phyloP scores from a whole-genome alignment of 257 asterid genomes.

The Asclepias syriaca region DNA sequence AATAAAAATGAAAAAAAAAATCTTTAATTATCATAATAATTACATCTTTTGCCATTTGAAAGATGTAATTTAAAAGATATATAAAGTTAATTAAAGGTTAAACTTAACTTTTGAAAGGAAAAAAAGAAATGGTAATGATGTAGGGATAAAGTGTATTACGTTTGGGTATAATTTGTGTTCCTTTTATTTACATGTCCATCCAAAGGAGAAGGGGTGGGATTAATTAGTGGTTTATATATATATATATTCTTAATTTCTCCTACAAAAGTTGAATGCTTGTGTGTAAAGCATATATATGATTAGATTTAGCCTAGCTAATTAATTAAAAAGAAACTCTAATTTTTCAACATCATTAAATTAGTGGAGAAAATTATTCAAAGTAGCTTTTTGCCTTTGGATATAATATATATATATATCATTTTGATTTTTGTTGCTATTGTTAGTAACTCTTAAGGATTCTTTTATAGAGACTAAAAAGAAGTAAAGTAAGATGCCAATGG shows the following conservation, averaged over 20 bases:
- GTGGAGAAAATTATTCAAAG: slow-evolving; percentile 31
- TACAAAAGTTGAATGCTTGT: slow-evolving; percentile 43
- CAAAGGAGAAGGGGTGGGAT: slow-evolving; percentile 20
- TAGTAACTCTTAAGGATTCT: slow-evolving; percentile 26
- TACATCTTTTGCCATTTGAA: no score
- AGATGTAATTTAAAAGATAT: neutral
- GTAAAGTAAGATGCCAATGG: slow-evolving; percentile 21
- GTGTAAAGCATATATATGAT: slow-evolving; percentile 38
- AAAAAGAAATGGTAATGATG: slow-evolving; percentile 12
- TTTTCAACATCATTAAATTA: slow-evolving; percentile 25
- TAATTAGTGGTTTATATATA: neutral
- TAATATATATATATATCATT: slow-evolving; percentile 2
- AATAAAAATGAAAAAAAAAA: no score
- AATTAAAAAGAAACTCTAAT: slow-evolving; percentile 13
- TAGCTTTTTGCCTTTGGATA: slow-evolving; percentile 6
- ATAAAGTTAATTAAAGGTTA: neutral
- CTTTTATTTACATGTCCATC: slow-evolving; percentile 24
- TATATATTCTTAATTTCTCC: slow-evolving; percentile 10
- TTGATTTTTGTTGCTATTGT: slow-evolving; percentile 20
- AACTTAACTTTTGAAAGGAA: slow-evolving; percentile 18
- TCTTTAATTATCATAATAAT: no score
- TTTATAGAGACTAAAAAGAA: slow-evolving; percentile 15
- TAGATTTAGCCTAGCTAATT: neutral
- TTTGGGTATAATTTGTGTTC: slow-evolving; percentile 12
- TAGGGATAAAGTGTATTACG: slow-evolving; percentile 21